Percentiles rank a stretch among this genome's conserved stretches.
Conservation (phyloP, 805 yeast species). For the Starmera pachycereana region DNA sequence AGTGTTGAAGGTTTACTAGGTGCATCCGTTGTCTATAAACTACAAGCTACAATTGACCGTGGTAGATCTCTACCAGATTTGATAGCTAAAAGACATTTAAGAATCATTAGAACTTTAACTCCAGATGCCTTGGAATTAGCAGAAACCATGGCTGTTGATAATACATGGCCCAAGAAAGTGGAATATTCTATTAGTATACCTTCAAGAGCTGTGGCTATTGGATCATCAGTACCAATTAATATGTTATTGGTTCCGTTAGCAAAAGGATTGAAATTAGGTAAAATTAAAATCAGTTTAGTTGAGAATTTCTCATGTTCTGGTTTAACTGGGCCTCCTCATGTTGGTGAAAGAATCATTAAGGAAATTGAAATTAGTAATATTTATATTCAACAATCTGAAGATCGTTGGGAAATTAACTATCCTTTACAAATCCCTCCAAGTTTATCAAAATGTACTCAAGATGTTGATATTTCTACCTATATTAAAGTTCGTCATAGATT, state of each 20-base stretch:
- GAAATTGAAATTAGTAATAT: conserved; percentile 33
- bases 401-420: conserved; percentile 67
- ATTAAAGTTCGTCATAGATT: conserved; percentile 84
- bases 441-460: conserved; percentile 74
- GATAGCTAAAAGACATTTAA: conserved; percentile 56
- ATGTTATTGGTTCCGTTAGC: conserved; percentile 67
- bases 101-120: conserved; percentile 79
- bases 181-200: conserved; percentile 86
- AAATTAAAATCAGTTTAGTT: conserved; percentile 53
- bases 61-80: conserved; percentile 65
- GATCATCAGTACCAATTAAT: conserved; percentile 63
- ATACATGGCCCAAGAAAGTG: conserved; percentile 90
- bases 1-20: conserved; percentile 86
- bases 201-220: conserved; percentile 81
- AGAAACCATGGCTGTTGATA: conserved; percentile 89
- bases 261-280: conserved; percentile 73
- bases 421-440: conserved; percentile 59
- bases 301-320: conserved; percentile 62
- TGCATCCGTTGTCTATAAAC: conserved; percentile 58
- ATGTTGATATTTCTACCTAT: conserved; percentile 59
- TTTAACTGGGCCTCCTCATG: conserved; percentile 42
- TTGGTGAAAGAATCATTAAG: conserved; percentile 52
- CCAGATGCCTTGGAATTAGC: conserved; percentile 81
- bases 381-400: conserved; percentile 26
- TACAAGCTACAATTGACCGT: conserved; percentile 75